phyloP scores from a whole-genome alignment of 2,329 filamentous ascomycete genomes.

The Teratosphaeria epicoccoides region DNA sequence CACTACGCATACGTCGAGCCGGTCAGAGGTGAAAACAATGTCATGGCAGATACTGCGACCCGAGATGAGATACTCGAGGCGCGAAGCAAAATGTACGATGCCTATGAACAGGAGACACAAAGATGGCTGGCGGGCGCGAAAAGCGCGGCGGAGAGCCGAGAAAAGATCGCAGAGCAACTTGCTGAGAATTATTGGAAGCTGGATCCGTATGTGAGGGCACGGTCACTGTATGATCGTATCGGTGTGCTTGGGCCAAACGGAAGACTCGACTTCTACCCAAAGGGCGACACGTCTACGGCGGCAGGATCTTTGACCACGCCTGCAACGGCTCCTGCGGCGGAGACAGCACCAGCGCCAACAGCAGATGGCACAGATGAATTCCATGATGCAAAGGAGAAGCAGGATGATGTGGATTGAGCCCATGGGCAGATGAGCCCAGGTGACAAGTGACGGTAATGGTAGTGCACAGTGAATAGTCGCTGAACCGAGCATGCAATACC shows the following conservation, averaged over 20 bases:
- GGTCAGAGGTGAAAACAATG: conserved; percentile 60
- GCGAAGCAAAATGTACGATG: conserved; percentile 54
- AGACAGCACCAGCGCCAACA: background rate
- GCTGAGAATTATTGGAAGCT: conserved; percentile 74
- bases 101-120: conserved; percentile 64
- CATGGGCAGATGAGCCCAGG: background rate
- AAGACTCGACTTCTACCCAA: conserved; percentile 59
- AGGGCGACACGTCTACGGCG: background rate
- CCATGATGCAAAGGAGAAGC: background rate
- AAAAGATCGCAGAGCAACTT: conserved; percentile 52
- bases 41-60: conserved; percentile 53
- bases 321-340: background rate
- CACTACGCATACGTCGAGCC: conserved; percentile 75
- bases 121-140: conserved; percentile 57
- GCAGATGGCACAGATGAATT: background rate
- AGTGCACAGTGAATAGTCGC: background rate
- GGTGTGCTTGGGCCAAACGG: conserved; percentile 61
- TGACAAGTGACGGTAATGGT: background rate
- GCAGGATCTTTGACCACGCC: too few relatives aligned
- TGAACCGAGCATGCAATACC: background rate
- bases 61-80: conserved; percentile 53
- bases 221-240: conserved; percentile 72
- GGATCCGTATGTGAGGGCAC: conserved; percentile 76
- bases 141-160: conserved; percentile 38
- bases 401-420: background rate